Evolutionary conservation across 2,329 filamentous ascomycete species (phyloP).

Genomic region (Nemania sp.): DNA sequence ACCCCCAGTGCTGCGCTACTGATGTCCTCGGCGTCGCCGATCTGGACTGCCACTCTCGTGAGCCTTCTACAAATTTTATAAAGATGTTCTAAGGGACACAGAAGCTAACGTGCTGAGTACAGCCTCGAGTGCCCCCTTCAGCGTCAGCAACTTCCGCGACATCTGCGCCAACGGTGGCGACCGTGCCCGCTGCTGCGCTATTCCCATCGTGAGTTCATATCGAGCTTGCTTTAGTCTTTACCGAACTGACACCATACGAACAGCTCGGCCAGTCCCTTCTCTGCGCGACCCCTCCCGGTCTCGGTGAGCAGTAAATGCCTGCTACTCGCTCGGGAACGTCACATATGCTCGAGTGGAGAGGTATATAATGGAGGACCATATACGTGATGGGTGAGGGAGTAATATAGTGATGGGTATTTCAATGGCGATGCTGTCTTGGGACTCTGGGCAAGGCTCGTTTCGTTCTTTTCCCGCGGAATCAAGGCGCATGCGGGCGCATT

Average conservation of each 20-base stretch:
- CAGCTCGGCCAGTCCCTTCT: slow-evolving; percentile 41
- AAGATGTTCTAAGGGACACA: neutral
- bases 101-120: neutral
- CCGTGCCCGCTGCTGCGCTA: slow-evolving; percentile 56
- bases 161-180: slow-evolving; percentile 50
- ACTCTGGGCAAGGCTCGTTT: neutral
- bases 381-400: neutral
- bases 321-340: neutral
- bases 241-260: slow-evolving; percentile 3
- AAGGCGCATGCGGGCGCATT: neutral
- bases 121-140: slow-evolving; percentile 45
- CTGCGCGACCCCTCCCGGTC: slow-evolving; percentile 41
- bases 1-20: slow-evolving; percentile 63
- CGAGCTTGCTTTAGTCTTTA: neutral
- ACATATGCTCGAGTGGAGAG: neutral
- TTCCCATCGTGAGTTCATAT: slow-evolving; percentile 47
- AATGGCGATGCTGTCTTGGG: slow-evolving; percentile 15
- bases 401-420: slow-evolving; percentile 5
- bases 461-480: slow-evolving; percentile 7
- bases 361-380: slow-evolving; percentile 1
- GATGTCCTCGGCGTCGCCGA: slow-evolving; percentile 54
- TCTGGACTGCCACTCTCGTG: slow-evolving; percentile 54
- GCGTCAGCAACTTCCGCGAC: slow-evolving; percentile 49
- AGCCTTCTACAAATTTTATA: slow-evolving; percentile 14
- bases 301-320: slow-evolving; percentile 27